Percentiles rank a stretch among this genome's conserved stretches.
Evolutionary conservation across 2,329 filamentous ascomycete genomes (phyloP).

Genomic region (Grosmannia penicillata): DNA sequence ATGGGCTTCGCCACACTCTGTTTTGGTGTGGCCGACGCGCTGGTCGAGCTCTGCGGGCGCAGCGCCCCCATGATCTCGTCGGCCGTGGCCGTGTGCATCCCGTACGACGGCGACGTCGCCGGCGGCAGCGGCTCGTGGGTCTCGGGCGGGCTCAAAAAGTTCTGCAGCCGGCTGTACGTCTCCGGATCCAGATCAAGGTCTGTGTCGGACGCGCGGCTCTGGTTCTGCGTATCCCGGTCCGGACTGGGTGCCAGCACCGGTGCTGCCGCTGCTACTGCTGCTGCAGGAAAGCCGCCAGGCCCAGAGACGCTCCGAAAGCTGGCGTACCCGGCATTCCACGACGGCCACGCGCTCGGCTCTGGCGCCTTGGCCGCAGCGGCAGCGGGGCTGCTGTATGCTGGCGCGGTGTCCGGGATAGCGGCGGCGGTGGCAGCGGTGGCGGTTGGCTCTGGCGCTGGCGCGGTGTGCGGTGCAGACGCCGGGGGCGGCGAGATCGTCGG

Average conservation of each 20-base stretch:
- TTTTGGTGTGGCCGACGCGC: neutral
- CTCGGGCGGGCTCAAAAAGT: slow-evolving; percentile 31
- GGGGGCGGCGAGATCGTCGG: neutral
- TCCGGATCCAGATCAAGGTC: slow-evolving; percentile 18
- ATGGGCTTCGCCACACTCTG: slow-evolving; percentile 16
- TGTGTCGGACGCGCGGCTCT: slow-evolving; percentile 2
- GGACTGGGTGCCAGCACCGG: neutral
- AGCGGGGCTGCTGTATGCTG: neutral
- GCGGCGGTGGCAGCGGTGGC: neutral
- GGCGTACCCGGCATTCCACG: neutral
- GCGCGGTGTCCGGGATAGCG: neutral
- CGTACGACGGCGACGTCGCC: slow-evolving; percentile 28
- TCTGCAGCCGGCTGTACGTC: slow-evolving; percentile 32
- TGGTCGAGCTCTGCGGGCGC: slow-evolving; percentile 17
- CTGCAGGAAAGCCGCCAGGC: neutral
- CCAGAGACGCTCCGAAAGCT: neutral
- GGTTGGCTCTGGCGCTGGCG: neutral
- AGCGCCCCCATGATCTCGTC: slow-evolving; percentile 33
- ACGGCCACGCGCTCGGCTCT: neutral
- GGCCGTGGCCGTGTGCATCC: slow-evolving; percentile 36
- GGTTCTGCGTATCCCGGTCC: neutral
- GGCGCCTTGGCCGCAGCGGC: neutral
- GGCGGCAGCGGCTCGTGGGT: slow-evolving; percentile 6
- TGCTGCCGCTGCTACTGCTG: neutral
- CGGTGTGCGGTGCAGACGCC: neutral